Base-by-base conservation (phyloP, 169 alveolate genomes). In the Plasmodium ovale region DNA sequence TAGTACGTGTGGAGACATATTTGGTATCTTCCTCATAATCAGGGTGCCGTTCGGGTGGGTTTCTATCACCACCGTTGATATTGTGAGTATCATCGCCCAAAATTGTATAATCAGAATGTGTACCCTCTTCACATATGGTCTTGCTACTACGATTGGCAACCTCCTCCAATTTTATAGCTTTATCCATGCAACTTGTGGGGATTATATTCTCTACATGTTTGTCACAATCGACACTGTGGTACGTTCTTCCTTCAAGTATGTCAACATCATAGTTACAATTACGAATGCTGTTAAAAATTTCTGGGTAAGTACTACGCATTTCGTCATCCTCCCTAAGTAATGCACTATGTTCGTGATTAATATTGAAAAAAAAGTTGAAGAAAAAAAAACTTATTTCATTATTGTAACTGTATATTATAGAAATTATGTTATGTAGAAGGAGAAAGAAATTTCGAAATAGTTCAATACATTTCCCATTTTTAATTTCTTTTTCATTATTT, bases 391-490 rank as follows among this genome's bases (percentile, higher is more conserved):
- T 62, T 9, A 77, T 47, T 77, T 60, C 77, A 19, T 29, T 77
- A 53, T 77, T 77, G 74, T 77, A 77, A 67, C 74, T 77, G 62
- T 77, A 77, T 53, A 77, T 77, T 64, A 77, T 21, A 14, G 88
- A 77, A 62, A 77, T 77, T 21, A 77, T 51, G 56, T 77, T 77
- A 67, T 77, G 68, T 25, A 77, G 39, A 33, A 77, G 88, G 19
- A 77, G 68, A 67, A 77, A 31, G 31, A 77, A 77, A 53, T 77
- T 77, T 49, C 62, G 59, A 60, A 77, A 77, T 42, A 77, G 31
- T 62, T 77, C 59, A 29, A 77, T 35, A 68, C 25, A 77, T 51
- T 77, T 62, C 12, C 19, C n/a, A 62, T 44, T 49, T 77, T 44
- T 6, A 10, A 44, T 21, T 16, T 25, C n/a, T 29, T 44, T 14